Base-by-base conservation (phyloP, 305 asterid genomes). In the Rubia occidens region DNA sequence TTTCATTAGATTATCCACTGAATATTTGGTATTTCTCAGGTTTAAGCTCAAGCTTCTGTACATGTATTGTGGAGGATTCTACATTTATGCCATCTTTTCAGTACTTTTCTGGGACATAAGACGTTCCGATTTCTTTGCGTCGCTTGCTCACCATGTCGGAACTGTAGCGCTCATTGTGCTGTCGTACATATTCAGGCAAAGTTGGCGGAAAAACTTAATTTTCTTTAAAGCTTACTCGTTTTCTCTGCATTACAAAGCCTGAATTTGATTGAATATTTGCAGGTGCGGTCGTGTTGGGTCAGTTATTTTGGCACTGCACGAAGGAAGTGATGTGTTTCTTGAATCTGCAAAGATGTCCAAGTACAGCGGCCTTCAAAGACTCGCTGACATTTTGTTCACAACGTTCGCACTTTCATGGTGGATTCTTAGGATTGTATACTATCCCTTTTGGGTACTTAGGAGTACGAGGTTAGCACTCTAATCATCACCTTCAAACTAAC, bases 41-140 rank as follows among this genome's bases (percentile, higher is more conserved):
- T 60, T 71, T 17, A 80, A 75, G 67, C 39, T 81, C 66, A 78
- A 81, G 75, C 64, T 71, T 0, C 55, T 75, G 66, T 81, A 81
- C 72, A 81, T 81, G 80, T 81, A 75, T 37, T 68, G 78, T 66
- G 81, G 81, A 44, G 85, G 82, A 6, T 81, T 81, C 68, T 81
- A 81, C 53, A 61, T 45, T 1, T 78, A 78, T 67, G 71, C 85
- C 60, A 73, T 78, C 26, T 78, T 81, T 56, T 75, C 85, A 9
- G 56, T 77, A 60, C 59, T 78, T 9, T 78, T 49, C 64, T 78
- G 77, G 80, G 85, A 81, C 74, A 64, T 74, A 53, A 78, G 73
- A 39, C 77, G 81, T 9, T 73, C 79, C 0, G 82, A 81, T 67
- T 81, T 76, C 63, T 32, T 39, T 15, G 82, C 76, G 8, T 66